Evolutionary conservation across 2,329 filamentous ascomycete species (phyloP), one percentile per base, ranked within the genome.

Genomic region (Orbilia blumenaviensis): DNA sequence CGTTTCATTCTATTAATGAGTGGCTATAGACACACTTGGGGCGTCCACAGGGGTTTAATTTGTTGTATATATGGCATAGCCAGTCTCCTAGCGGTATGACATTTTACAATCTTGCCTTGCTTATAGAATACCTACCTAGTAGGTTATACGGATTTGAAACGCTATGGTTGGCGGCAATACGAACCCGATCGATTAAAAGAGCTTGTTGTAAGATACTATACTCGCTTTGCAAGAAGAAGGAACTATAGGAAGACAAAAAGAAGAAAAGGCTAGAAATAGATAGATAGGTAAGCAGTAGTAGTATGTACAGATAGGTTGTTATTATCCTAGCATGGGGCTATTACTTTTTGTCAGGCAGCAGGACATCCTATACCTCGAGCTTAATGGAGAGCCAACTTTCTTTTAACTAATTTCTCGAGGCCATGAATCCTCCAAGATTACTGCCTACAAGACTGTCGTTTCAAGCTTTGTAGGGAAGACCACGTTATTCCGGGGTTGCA

Each of bases 31-130:
- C 25, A 56, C 29, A 18, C 52, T 56, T 18, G n/a, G 38, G 23
- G 52, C 32, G 9, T 56, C 29, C 29, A 16, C 27, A 54, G 27
- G 18, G 48, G 5, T 54, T 36, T 36, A 5, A 54, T 3, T 16
- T 36, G 27, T 54, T 54, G 48, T 54, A 54, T 54, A 54, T 54
- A 54, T 21, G 29, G 48, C 29, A 29, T 36, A 54, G 48, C 48
- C 27, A 54, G 48, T n/a, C n/a, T 44, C 12, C 48, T 54, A 16
- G 36, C 29, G 5, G 18, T 21, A 34, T 54, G 23, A 54, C 48
- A 36, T 18, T 54, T n/a, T n/a, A n/a, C n/a, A n/a, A n/a, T n/a
- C n/a, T n/a, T n/a, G n/a, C n/a, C n/a, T n/a, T n/a, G n/a, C n/a
- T n/a, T n/a, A n/a, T n/a, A n/a, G 23, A 29, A 29, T 7, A 50